Percentiles rank a stretch among this genome's conserved stretches.
phyloP scores from a whole-genome alignment of 257 asterid genomes.

The Solanum pinnatisectum region DNA sequence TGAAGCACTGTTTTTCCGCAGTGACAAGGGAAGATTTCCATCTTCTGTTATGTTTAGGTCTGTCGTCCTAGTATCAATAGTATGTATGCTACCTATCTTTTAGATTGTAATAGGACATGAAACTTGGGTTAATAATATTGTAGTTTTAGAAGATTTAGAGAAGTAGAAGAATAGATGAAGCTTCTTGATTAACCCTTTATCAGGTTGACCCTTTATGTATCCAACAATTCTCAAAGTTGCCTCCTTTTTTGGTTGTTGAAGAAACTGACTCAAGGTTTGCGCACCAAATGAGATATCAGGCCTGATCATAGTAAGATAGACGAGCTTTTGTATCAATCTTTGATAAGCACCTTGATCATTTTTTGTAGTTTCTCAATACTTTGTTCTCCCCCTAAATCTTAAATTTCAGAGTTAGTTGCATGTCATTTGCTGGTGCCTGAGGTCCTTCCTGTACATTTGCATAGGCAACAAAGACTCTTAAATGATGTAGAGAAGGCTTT shows the following conservation, averaged over 20 bases:
- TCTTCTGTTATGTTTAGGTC: slow-evolving; percentile 18
- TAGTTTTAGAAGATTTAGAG: too few relatives aligned
- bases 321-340: neutral
- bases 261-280: neutral
- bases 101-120: neutral
- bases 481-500: too few relatives aligned
- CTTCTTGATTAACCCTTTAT: too few relatives aligned
- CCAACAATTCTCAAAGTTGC: neutral
- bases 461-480: too few relatives aligned
- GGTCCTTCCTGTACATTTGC: too few relatives aligned
- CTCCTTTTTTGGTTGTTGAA: neutral
- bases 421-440: too few relatives aligned
- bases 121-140: neutral
- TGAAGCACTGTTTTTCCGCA: slow-evolving; percentile 24
- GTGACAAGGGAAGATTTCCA: slow-evolving; percentile 26
- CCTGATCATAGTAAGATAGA: neutral
- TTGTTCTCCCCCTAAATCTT: neutral
- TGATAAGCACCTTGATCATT: neutral
- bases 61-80: slow-evolving; percentile 15
- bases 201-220: neutral
- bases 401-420: too few relatives aligned
- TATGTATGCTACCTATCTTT: slow-evolving; percentile 8
- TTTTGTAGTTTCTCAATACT: neutral
- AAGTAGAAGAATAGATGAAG: too few relatives aligned
- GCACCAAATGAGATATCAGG: neutral